A percentile compares a stretch with the other conserved stretches of the same genome.
phyloP scores from a whole-genome alignment of 345 rosid genomes.

The Brassica rapa region DNA sequence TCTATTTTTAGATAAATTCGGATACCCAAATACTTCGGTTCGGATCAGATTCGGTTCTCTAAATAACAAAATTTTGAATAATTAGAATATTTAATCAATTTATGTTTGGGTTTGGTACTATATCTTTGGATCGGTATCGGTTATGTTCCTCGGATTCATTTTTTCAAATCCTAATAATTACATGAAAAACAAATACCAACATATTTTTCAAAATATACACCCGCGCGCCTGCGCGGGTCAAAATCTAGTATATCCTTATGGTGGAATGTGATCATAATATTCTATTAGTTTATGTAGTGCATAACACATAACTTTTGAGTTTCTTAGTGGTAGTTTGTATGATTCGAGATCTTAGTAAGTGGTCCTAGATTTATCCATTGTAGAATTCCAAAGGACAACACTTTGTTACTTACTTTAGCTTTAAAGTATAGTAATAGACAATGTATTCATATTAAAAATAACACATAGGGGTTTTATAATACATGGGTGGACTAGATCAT shows the following conservation, averaged over 20 bases:
- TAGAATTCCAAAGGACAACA: slow-evolving; percentile 30
- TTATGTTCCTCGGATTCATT: no score
- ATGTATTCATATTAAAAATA: neutral
- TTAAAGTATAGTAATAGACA: neutral
- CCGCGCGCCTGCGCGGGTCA: no score
- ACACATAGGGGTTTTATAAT: neutral
- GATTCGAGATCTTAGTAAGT: slow-evolving; percentile 31
- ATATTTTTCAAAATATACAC: no score
- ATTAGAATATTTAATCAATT: no score
- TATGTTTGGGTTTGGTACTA: no score
- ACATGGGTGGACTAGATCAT: slow-evolving; percentile 26
- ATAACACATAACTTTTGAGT: slow-evolving; percentile 1
- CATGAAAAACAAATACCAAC: no score
- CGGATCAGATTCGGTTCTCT: no score
- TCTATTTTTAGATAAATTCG: no score
- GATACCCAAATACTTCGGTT: no score
- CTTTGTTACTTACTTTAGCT: slow-evolving; percentile 16
- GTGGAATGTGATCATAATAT: neutral
- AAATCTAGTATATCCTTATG: slow-evolving; percentile 25
- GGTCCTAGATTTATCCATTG: slow-evolving; percentile 30
- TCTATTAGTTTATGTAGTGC: slow-evolving; percentile 9
- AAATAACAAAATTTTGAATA: no score
- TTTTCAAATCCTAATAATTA: no score
- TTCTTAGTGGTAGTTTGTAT: slow-evolving; percentile 21
- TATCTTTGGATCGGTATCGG: no score